phyloP scores from a whole-genome alignment of 23 red algal species.

The Gracilaria gracilis region DNA sequence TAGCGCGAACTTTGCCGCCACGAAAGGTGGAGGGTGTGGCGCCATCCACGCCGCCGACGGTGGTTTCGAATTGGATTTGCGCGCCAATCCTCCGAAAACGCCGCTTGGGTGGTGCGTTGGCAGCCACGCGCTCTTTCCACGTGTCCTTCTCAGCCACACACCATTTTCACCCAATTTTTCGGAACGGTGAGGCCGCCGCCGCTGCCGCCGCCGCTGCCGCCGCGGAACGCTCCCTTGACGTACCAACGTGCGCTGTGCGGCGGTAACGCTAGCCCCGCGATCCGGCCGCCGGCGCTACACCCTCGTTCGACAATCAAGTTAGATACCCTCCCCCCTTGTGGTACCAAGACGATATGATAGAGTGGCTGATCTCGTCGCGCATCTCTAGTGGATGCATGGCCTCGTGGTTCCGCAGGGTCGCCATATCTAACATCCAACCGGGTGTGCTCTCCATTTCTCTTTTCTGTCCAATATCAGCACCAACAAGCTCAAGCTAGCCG shows the following conservation, averaged over 20 bases:
- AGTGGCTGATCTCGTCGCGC: no score
- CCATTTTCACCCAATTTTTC: not conserved
- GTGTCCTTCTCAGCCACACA: not conserved
- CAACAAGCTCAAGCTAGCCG: no score
- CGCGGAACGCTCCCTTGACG: not conserved
- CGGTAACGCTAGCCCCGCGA: no score
- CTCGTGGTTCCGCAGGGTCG: no score
- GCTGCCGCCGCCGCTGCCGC: not conserved
- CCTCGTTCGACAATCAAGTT: no score
- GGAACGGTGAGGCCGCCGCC: not conserved
- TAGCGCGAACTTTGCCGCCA: constrained; percentile 1
- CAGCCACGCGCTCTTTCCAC: constrained; percentile 2
- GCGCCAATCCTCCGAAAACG: constrained; percentile 17
- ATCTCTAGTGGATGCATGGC: no score
- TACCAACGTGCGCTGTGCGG: not conserved
- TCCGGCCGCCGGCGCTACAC: not conserved
- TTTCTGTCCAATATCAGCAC: no score
- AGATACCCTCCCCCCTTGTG: no score
- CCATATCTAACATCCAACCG: no score
- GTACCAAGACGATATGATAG: no score
- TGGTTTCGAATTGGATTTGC: constrained; percentile 13
- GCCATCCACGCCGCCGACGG: constrained; percentile 12
- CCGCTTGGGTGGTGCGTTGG: not conserved
- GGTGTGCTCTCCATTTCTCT: no score
- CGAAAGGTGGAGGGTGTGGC: constrained; percentile 22